These are phyloP conservation scores for Trametes cingulata DNA, from an alignment of 768 basidiomycete species.

Conservation along the genomic window DNA sequence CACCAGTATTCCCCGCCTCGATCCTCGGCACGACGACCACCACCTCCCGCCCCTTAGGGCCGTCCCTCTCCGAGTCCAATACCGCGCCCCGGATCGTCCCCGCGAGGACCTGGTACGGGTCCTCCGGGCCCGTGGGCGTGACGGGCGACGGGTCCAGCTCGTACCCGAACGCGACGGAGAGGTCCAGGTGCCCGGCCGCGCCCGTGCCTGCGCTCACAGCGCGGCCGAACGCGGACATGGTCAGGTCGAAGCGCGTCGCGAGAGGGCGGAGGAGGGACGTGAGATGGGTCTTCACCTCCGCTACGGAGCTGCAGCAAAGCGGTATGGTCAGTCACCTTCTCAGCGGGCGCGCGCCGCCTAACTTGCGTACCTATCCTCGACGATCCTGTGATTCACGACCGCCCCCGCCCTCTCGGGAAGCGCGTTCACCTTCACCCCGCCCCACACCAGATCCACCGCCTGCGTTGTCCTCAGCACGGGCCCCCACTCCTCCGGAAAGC, in stretches of 20 bases:
- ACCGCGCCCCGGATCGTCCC: conserved; percentile 34
- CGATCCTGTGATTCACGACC: conserved; percentile 72
- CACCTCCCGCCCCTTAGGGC: conserved; percentile 13
- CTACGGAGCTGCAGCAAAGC: conserved; percentile 26
- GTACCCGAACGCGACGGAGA: conserved; percentile 49
- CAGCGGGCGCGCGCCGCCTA: too few species aligned
- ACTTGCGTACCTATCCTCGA: conserved; percentile 30
- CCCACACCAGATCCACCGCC: conserved; percentile 64
- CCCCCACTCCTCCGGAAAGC: conserved; percentile 28
- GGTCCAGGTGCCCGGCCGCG: conserved; percentile 46
- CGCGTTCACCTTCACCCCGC: conserved; percentile 54
- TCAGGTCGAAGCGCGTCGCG: conserved; percentile 55
- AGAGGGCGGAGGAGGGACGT: conserved; percentile 63
- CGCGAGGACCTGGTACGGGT: conserved; percentile 35
- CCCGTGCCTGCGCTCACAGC: conserved; percentile 38
- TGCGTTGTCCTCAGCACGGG: conserved; percentile 71
- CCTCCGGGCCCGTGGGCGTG: conserved; percentile 39
- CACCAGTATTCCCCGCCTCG: conserved; percentile 29
- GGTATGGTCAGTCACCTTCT: too few species aligned
- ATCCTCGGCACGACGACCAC: conserved; percentile 25
- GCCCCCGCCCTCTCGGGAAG: conserved; percentile 75
- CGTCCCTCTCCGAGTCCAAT: conserved; percentile 6
- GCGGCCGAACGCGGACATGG: conserved; percentile 58
- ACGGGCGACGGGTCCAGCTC: conserved; percentile 70
- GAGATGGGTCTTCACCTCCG: conserved; percentile 47